These are phyloP conservation scores for Ascochyta pisi DNA, from an alignment of 2,329 filamentous ascomycete genomes.

Conservation along the genomic window DNA sequence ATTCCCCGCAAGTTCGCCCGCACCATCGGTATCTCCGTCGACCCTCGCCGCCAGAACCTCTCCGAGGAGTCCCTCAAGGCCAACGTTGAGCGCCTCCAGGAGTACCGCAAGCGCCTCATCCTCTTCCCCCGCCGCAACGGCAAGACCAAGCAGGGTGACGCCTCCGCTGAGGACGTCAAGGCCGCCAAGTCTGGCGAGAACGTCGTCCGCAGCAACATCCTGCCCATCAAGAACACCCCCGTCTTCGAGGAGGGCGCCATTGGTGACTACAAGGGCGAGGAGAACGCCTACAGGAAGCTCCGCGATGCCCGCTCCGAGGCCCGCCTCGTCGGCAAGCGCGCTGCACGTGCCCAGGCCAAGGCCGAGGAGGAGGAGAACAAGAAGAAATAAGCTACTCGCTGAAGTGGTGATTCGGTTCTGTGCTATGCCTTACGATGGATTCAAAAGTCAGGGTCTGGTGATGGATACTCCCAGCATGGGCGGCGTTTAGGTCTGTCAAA, in stretches of 20 bases:
- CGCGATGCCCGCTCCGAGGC: slow-evolving; percentile 84
- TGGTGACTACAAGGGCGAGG: slow-evolving; percentile 72
- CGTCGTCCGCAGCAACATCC: slow-evolving; percentile 61
- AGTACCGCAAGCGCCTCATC: slow-evolving; percentile 95
- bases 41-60: slow-evolving; percentile 94
- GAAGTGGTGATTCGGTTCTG: slow-evolving; percentile 28
- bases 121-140: slow-evolving; percentile 96
- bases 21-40: slow-evolving; percentile 97
- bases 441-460: slow-evolving; percentile 43
- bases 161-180: slow-evolving; percentile 81
- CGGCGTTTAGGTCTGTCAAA: slow-evolving; percentile 47
- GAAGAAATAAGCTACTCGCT: slow-evolving; percentile 74
- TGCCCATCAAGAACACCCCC: slow-evolving; percentile 75
- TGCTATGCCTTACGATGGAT: slow-evolving; percentile 39
- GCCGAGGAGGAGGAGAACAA: slow-evolving; percentile 77
- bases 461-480: slow-evolving; percentile 46
- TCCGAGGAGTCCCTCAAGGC: slow-evolving; percentile 91
- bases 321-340: slow-evolving; percentile 80
- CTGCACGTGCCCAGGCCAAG: slow-evolving; percentile 92
- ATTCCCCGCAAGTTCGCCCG: slow-evolving; percentile 92
- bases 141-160: slow-evolving; percentile 90
- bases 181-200: slow-evolving; percentile 65
- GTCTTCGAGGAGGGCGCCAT: slow-evolving; percentile 85
- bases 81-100: slow-evolving; percentile 98
- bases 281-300: slow-evolving; percentile 86